Base-by-base conservation (phyloP, 1,139 yeast genomes). In the Nakaseomyces delphensis region DNA sequence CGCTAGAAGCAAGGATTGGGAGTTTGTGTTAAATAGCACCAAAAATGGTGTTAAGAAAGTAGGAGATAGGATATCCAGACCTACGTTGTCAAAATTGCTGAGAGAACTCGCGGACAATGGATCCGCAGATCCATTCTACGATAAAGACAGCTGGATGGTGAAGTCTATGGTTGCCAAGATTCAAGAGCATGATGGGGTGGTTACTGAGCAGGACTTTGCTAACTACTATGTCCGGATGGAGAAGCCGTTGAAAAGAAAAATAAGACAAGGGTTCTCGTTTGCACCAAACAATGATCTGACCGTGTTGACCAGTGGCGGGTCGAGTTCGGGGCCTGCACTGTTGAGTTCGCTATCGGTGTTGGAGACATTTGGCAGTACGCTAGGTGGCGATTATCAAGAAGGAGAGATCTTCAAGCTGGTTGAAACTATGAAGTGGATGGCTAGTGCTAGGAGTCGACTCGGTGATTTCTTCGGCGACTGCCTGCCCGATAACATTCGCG, bases 381-480 rank as follows among this genome's bases (percentile, higher is more conserved):
- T 58, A 13, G 71, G 70, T 7, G 65, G 65, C 4, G 79, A 77
- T 45, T 68, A 70, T 52, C 56, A 57, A 4, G 67, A 68, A 0
- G 54, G 71, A 4, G 69, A 74, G n/a, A 68, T 78, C 2, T 96
- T 85, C 55, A 70, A 84, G 43, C 59, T 86, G 11, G 67, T 87
- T 11, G 98, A 91, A 62, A 67, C 84, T 5, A 86, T 89, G 93
- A 89, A 89, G 62, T 91, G 96, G 95, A 74, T 86, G 73, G 85
- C 89, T 0, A 74, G 93, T 8, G 89, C 83, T 0, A 71, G 97
- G 46, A 77, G 91, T 14, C 73, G 84, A 53, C 70, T 89, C 19
- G 97, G 97, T 1, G 96, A 86, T 54, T 60, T 64, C 8, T 69
- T 65, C 16, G 60, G 61, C 24, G 54, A 45, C 2, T 47, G 50